Conservation (phyloP, 176 grass and related monocot genomes). For the Puccinellia tenuiflora region DNA sequence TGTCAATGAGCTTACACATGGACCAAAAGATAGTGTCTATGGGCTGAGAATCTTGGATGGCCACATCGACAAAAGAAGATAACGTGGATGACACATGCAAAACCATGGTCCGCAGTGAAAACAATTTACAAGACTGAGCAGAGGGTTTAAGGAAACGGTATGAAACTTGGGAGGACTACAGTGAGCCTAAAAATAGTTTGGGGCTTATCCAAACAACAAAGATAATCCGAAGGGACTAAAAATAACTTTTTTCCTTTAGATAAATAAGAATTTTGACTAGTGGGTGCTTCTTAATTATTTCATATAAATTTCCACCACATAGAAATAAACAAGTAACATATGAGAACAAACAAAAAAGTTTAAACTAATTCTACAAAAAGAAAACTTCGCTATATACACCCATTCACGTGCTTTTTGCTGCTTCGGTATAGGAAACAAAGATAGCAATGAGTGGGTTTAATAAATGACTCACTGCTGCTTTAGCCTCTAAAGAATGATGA, state of each 20-base stretch:
- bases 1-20: neutral
- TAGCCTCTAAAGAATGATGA: slow-evolving; percentile 63
- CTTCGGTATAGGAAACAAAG: neutral
- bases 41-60: neutral
- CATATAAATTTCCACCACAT: neutral
- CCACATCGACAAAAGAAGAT: neutral
- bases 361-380: neutral
- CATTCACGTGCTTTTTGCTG: neutral
- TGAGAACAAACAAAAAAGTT: neutral
- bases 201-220: neutral
- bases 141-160: neutral
- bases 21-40: neutral
- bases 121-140: neutral
- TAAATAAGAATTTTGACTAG: neutral
- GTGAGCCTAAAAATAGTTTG: neutral
- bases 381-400: neutral
- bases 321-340: slow-evolving; percentile 10
- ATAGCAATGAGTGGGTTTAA: slow-evolving; percentile 11
- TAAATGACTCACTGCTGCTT: slow-evolving; percentile 34
- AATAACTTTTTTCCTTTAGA: neutral
- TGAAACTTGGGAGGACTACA: neutral
- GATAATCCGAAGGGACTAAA: neutral
- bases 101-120: neutral
- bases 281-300: neutral
- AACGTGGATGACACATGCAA: neutral